Conservation (phyloP, 2,329 filamentous ascomycete genomes). For the Colletotrichum simmondsii region DNA sequence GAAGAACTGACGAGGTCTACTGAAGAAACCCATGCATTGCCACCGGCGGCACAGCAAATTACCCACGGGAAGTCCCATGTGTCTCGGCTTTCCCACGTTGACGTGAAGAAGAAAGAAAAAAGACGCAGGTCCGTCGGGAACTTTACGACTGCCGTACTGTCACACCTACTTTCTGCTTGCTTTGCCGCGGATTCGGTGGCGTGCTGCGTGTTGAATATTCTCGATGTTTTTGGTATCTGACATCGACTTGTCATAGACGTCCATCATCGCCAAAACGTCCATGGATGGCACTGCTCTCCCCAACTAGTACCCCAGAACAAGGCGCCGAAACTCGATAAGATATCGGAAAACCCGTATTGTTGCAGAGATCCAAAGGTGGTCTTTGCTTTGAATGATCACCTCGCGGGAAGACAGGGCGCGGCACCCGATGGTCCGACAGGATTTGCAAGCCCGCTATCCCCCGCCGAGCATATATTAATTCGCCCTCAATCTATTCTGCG, state of each 20-base stretch:
- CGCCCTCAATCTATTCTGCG: constrained; percentile 2
- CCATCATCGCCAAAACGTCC: background rate
- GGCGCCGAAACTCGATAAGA: background rate
- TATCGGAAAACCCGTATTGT: background rate
- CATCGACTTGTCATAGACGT: background rate
- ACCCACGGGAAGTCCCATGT: background rate
- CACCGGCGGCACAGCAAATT: background rate
- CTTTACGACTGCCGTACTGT: constrained; percentile 19
- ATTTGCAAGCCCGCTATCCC: background rate
- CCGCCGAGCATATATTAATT: constrained; percentile 1
- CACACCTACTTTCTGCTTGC: background rate
- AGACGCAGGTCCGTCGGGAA: constrained; percentile 11
- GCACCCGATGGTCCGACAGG: constrained; percentile 3
- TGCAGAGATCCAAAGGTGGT: background rate
- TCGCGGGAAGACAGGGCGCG: constrained; percentile 4
- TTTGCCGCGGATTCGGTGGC: background rate
- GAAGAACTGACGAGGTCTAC: background rate
- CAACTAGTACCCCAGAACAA: background rate
- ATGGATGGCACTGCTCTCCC: background rate
- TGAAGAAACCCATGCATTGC: background rate
- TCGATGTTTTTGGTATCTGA: background rate
- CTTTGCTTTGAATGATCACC: background rate
- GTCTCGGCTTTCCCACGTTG: constrained; percentile 3
- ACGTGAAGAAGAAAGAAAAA: constrained; percentile 1
- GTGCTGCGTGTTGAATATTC: background rate